phyloP scores from a whole-genome alignment of 345 rosid genomes.

The Eucalyptus urophylla region DNA sequence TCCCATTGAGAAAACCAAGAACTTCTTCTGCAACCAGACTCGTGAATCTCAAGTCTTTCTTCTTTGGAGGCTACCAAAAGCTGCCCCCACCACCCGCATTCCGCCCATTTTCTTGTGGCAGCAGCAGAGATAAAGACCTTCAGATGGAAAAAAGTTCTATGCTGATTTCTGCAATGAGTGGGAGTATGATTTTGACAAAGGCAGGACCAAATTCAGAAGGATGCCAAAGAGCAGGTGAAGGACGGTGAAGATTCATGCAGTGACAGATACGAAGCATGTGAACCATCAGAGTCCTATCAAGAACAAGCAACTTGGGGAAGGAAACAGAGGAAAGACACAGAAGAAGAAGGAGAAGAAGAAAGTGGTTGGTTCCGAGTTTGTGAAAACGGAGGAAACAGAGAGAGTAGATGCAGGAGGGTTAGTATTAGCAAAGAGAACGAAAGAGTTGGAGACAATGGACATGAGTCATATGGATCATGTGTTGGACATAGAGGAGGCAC shows the following conservation, averaged over 20 bases:
- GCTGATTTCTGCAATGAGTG: not conserved
- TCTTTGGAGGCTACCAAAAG: slow-evolving; percentile 30
- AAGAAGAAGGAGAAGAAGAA: slow-evolving; percentile 7
- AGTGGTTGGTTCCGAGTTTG: not conserved
- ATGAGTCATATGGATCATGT: slow-evolving; percentile 59
- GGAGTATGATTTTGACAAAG: not conserved
- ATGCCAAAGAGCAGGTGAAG: not conserved
- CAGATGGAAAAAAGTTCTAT: not conserved
- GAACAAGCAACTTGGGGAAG: not conserved
- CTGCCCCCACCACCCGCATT: slow-evolving; percentile 14
- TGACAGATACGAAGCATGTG: not conserved
- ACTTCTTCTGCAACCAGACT: slow-evolving; percentile 31
- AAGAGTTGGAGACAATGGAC: slow-evolving; percentile 70
- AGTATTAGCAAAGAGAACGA: slow-evolving; percentile 66
- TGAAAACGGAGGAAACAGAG: not conserved
- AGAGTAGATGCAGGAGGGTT: slow-evolving; percentile 16
- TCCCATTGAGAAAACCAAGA: slow-evolving; percentile 41
- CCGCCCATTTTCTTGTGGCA: slow-evolving; percentile 1
- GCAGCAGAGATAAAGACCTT: not conserved
- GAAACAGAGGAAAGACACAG: slow-evolving; percentile 8
- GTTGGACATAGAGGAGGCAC: slow-evolving; percentile 70
- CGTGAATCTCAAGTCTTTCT: slow-evolving; percentile 33
- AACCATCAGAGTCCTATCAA: not conserved
- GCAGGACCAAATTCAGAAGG: not conserved
- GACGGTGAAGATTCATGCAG: not conserved